These are phyloP conservation scores for Tulasnella sp. DNA, from an alignment of 768 basidiomycete genomes.

Conservation along the genomic window DNA sequence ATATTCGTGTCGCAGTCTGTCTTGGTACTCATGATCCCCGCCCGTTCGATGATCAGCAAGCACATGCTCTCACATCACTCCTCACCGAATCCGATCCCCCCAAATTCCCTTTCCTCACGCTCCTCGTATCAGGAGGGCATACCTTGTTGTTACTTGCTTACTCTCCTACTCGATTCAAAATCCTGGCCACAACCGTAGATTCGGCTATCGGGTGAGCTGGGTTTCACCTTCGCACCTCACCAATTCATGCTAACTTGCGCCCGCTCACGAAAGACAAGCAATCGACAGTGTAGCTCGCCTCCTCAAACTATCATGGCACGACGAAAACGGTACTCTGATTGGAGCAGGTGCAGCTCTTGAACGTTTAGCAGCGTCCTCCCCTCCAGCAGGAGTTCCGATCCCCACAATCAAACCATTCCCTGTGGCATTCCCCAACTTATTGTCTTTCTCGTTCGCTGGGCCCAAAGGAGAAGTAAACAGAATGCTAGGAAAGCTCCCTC, in stretches of 20 bases:
- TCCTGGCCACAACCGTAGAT: slow-evolving; percentile 68
- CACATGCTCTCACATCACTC: slow-evolving; percentile 75
- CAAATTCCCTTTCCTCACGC: slow-evolving; percentile 75
- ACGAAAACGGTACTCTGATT: slow-evolving; percentile 29
- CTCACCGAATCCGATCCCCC: slow-evolving; percentile 49
- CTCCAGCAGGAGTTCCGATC: slow-evolving; percentile 18
- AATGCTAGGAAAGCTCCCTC: slow-evolving; percentile 41
- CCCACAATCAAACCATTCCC: slow-evolving; percentile 27
- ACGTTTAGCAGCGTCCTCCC: slow-evolving; percentile 34
- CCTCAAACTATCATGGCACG: slow-evolving; percentile 53
- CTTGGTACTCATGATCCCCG: background rate
- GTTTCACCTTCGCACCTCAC: background rate
- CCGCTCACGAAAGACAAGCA: slow-evolving; percentile 36
- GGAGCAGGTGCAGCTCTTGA: slow-evolving; percentile 82
- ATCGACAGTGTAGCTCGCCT: slow-evolving; percentile 78
- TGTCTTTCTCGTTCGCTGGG: slow-evolving; percentile 73
- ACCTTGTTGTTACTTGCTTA: slow-evolving; percentile 74
- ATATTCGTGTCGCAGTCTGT: background rate
- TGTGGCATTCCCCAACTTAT: slow-evolving; percentile 43
- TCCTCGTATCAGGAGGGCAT: slow-evolving; percentile 92
- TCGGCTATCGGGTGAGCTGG: slow-evolving; percentile 54
- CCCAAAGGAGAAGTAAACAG: slow-evolving; percentile 65
- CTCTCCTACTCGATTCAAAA: slow-evolving; percentile 49
- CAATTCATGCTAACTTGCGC: background rate
- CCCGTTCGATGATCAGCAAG: slow-evolving; percentile 53